These are phyloP conservation scores for Triticum monococcum DNA, from an alignment of 176 grass and related monocot species.

Conservation along the genomic window DNA sequence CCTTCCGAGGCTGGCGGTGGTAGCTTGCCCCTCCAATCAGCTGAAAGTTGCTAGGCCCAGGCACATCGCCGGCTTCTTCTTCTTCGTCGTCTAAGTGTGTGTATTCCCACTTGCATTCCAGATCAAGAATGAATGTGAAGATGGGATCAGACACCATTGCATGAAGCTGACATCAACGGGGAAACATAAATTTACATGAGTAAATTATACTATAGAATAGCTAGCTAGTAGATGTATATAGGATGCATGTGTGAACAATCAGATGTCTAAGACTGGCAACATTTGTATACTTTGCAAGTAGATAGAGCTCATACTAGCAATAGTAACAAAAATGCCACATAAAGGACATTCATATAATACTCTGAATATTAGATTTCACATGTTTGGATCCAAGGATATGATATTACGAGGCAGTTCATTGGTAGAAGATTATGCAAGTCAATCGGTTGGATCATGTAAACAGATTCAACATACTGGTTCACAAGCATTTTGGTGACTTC, in stretches of 20 bases:
- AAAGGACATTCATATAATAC: background rate
- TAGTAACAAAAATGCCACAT: background rate
- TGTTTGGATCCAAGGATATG: background rate
- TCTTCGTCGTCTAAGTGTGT: background rate
- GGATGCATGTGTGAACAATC: background rate
- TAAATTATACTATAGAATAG: background rate
- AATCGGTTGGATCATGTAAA: background rate
- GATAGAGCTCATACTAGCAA: no score
- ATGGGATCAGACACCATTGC: background rate
- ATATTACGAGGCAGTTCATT: no score
- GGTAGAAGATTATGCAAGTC: no score
- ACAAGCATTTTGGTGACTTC: no score
- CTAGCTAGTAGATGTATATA: no score
- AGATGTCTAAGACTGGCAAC: background rate
- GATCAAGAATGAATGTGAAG: background rate
- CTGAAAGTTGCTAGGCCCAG: background rate
- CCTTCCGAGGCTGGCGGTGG: background rate
- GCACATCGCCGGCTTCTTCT: background rate
- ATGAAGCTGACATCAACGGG: background rate
- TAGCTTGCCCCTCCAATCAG: background rate
- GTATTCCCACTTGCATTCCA: background rate
- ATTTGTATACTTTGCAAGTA: background rate
- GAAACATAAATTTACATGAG: background rate
- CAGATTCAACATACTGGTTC: background rate
- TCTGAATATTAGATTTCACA: background rate